Evolutionary conservation across 768 basidiomycete genomes (phyloP), one percentile per base, ranked within the genome.

Genomic region (Mycena galericulata): DNA sequence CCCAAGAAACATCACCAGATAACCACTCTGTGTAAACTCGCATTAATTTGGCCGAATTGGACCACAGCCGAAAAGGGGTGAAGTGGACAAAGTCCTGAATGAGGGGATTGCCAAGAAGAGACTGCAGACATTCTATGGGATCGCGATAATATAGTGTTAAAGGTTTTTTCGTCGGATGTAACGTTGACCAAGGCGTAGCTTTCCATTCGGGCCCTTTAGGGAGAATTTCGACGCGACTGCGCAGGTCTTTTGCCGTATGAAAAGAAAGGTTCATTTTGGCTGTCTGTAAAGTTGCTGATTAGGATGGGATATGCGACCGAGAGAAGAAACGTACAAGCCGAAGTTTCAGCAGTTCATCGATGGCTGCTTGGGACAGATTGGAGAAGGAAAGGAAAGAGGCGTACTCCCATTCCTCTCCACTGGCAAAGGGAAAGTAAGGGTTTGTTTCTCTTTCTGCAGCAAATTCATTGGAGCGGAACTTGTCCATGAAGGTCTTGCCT

Each of bases 11-110:
- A 32, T 76, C 54, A 10, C 72, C 68, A 7, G 70, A 69, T 45
- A 75, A 56, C 75, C 74, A 77, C 43, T 78, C 73, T 8, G 29
- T 66, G 38, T 76, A 78, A 8, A 74, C 57, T 5, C 66, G 45
- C 24, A 65, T 57, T 6, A 72, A 15, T 20, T 54, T 29, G 27
- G 40, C 71, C 15, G 70, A 68, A 2, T 43, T 65, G 14, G 40
- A 53, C 43, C 59, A 76, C 9, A 76, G 50, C 5, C 57, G 30
- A 6, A 66, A 62, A 27, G 72, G 74, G 1, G 50, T 43, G 29
- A 17, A 62, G 6, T 53, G 38, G 2, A 62, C 22, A n/a, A 20
- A 22, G 29, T 62, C 61, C 10, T 53, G 36, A 5, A 62, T 5
- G 9, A 62, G n/a, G 3, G 61, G 61, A 45, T 62, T 62, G 2